phyloP scores from a whole-genome alignment of 176 grass and related monocot species.

The Raddia guianensis region DNA sequence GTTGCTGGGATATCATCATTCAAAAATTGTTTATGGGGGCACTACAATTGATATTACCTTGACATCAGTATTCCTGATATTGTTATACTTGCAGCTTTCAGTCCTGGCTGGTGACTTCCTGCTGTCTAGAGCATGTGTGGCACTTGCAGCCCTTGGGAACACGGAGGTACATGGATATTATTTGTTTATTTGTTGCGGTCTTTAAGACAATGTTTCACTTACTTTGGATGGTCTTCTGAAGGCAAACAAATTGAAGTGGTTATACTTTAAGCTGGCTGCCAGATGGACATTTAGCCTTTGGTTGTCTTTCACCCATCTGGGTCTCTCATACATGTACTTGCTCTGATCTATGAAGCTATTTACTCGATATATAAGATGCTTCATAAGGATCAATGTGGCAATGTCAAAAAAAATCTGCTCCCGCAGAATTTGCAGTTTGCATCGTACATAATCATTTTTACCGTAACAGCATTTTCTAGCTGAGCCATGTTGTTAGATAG shows the following conservation, averaged over 20 bases:
- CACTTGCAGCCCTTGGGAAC: constrained; percentile 90
- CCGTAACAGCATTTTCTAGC: not conserved
- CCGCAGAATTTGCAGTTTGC: constrained; percentile 11
- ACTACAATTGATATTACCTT: constrained; percentile 8
- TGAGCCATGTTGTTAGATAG: not conserved
- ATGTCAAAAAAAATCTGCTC: not conserved
- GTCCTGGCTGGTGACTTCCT: constrained; percentile 96
- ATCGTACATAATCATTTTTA: constrained; percentile 7
- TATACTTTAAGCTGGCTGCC: constrained; percentile 12
- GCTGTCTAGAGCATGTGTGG: constrained; percentile 92
- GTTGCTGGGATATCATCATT: constrained; percentile 1
- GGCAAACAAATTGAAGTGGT: not conserved
- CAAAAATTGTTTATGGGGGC: not conserved
- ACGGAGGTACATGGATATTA: constrained; percentile 63
- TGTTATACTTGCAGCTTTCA: constrained; percentile 71
- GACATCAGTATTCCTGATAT: constrained; percentile 17
- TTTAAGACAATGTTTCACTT: not conserved
- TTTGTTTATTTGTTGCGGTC: constrained; percentile 18
- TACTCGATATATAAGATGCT: not conserved
- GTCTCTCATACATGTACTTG: constrained; percentile 16
- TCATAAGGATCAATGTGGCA: not conserved
- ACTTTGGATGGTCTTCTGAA: constrained; percentile 12
- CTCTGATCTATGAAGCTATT: constrained; percentile 18
- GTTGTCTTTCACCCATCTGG: not conserved
- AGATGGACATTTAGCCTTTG: not conserved